Evolutionary conservation across 2,329 filamentous ascomycete genomes (phyloP).

Genomic region (Polytolypa hystricis): DNA sequence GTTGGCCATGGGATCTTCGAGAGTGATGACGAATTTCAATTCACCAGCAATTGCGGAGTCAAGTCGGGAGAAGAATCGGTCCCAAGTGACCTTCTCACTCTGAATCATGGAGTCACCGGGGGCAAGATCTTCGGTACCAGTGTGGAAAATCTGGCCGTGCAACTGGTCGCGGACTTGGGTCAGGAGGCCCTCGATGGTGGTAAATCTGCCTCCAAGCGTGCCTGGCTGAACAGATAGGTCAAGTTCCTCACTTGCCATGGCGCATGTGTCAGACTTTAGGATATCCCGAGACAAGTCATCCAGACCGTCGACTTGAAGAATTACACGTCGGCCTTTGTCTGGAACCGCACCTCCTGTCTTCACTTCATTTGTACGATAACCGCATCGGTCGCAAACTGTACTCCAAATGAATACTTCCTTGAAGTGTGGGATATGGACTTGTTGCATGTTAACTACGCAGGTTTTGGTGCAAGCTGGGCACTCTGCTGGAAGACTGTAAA

Average conservation of each 20-base stretch:
- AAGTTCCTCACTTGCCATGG: conserved; percentile 75
- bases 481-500: conserved; percentile 83
- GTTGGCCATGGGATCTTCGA: conserved; percentile 80
- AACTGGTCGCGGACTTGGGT: conserved; percentile 89
- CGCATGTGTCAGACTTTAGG: conserved; percentile 89
- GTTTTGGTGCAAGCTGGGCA: conserved; percentile 83
- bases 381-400: conserved; percentile 82
- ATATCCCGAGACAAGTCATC: conserved; percentile 84
- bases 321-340: conserved; percentile 73
- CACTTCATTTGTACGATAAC: conserved; percentile 91
- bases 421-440: conserved; percentile 96
- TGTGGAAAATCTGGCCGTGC: conserved; percentile 74
- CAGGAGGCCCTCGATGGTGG: conserved; percentile 86
- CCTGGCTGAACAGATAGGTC: conserved; percentile 81
- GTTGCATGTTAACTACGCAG: conserved; percentile 94
- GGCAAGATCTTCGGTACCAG: conserved; percentile 42
- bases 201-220: conserved; percentile 91
- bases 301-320: conserved; percentile 54
- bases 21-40: conserved; percentile 66
- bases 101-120: conserved; percentile 69
- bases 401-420: conserved; percentile 96
- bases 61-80: conserved; percentile 66
- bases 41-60: conserved; percentile 69
- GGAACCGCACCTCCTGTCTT: conserved; percentile 94
- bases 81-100: conserved; percentile 62